These are phyloP conservation scores for Fraxinus albicans DNA, from an alignment of 305 asterid species.

Conservation along the genomic window DNA sequence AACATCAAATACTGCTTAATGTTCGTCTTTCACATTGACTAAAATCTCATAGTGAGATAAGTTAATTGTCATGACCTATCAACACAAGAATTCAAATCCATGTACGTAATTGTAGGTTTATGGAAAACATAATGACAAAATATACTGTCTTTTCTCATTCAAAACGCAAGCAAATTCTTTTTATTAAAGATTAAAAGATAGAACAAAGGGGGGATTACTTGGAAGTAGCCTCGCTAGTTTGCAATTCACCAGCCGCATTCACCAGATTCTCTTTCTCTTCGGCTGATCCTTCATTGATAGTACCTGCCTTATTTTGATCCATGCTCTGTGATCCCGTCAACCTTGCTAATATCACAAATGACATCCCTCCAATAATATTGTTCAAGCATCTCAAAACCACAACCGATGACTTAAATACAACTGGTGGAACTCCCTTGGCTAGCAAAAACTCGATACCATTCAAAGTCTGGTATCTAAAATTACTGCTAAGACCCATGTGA, in stretches of 20 bases:
- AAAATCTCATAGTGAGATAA: not conserved
- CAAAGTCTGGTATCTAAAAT: slow-evolving; percentile 44
- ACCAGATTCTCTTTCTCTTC: slow-evolving; percentile 18
- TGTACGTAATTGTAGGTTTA: not conserved
- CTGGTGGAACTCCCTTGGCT: slow-evolving; percentile 32
- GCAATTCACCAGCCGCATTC: slow-evolving; percentile 1
- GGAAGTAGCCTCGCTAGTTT: slow-evolving; percentile 12
- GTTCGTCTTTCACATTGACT: not conserved
- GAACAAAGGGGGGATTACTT: not conserved
- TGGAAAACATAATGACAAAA: not conserved
- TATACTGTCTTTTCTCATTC: not conserved
- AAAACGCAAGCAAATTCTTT: not conserved
- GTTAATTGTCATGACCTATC: not conserved
- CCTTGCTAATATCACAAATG: slow-evolving; percentile 48
- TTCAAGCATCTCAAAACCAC: slow-evolving; percentile 43
- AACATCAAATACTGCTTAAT: too few relatives aligned
- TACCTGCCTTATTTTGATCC: slow-evolving; percentile 11
- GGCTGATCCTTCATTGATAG: slow-evolving; percentile 4
- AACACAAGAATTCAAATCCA: not conserved
- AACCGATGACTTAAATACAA: slow-evolving; percentile 38
- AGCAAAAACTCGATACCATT: slow-evolving; percentile 46
- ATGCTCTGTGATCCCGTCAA: slow-evolving; percentile 48
- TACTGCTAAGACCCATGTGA: slow-evolving; percentile 49
- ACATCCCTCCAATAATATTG: slow-evolving; percentile 49
- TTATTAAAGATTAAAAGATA: not conserved